Conservation (phyloP, 1,284 basidiomycete genomes). For the Volvariella volvacea region DNA sequence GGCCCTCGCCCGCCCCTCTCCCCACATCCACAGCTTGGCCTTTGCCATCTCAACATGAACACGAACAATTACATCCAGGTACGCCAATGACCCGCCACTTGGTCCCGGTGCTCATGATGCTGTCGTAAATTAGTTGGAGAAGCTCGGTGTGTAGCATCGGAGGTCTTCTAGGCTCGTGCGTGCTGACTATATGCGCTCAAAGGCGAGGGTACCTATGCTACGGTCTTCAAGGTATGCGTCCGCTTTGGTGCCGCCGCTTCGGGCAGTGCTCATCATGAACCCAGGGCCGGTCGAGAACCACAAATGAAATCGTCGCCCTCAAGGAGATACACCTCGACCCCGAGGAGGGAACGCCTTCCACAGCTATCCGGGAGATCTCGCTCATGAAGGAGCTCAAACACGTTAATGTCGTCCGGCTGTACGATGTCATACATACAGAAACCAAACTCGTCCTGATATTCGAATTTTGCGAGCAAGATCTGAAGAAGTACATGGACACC, state of each 20-base stretch:
- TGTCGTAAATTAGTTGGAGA: slow-evolving; percentile 64
- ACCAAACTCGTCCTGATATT: slow-evolving; percentile 98
- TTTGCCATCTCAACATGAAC: slow-evolving; percentile 7
- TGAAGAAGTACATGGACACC: slow-evolving; percentile 99
- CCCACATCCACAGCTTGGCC: no score
- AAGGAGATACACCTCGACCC: slow-evolving; percentile 96
- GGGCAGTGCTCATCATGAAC: neutral
- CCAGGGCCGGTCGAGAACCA: slow-evolving; percentile 79
- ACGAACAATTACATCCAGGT: slow-evolving; percentile 69
- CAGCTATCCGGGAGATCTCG: slow-evolving; percentile 92
- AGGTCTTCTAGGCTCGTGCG: neutral
- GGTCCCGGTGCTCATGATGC: slow-evolving; percentile 11
- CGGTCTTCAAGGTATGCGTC: slow-evolving; percentile 76
- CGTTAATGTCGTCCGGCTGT: slow-evolving; percentile 90
- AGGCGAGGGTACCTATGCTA: slow-evolving; percentile 87
- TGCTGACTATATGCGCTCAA: slow-evolving; percentile 1
- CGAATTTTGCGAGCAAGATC: slow-evolving; percentile 97
- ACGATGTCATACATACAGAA: slow-evolving; percentile 98
- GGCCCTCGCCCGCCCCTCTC: slow-evolving; percentile 3
- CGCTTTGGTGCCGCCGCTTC: neutral
- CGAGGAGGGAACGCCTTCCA: slow-evolving; percentile 92
- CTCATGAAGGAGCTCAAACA: slow-evolving; percentile 97
- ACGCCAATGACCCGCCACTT: slow-evolving; percentile 11
- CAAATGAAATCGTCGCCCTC: slow-evolving; percentile 85
- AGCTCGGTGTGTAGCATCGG: slow-evolving; percentile 51